A percentile compares a stretch with the other conserved stretches of the same genome.
Evolutionary conservation across 2,329 filamentous ascomycete genomes (phyloP).

Genomic region (Curvularia hawaiiensis): DNA sequence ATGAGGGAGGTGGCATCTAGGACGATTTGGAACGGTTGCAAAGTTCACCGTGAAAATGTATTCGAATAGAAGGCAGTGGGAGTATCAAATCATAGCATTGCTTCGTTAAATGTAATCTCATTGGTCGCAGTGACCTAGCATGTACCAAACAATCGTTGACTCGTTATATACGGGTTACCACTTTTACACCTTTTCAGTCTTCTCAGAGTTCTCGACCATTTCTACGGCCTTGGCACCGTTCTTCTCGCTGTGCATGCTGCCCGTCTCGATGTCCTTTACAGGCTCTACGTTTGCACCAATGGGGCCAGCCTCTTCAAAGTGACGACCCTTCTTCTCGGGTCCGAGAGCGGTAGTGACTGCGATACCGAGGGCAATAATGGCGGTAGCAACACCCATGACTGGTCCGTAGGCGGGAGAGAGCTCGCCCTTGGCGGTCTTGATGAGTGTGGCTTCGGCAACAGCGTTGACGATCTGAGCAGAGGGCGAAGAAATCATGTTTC

Average conservation of each 20-base stretch:
- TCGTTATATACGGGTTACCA: neutral
- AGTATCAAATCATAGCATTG: neutral
- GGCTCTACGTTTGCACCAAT: slow-evolving; percentile 50
- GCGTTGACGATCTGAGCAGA: slow-evolving; percentile 80
- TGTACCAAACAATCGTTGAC: neutral
- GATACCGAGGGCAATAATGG: slow-evolving; percentile 75
- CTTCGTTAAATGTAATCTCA: neutral
- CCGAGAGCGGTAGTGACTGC: slow-evolving; percentile 70
- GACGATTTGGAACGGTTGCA: neutral
- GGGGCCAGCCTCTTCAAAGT: slow-evolving; percentile 67
- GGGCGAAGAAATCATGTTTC: slow-evolving; percentile 75
- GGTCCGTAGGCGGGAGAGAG: slow-evolving; percentile 73
- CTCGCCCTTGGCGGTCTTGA: slow-evolving; percentile 61
- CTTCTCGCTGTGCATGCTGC: slow-evolving; percentile 38
- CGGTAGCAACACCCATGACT: slow-evolving; percentile 76
- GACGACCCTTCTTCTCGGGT: slow-evolving; percentile 73
- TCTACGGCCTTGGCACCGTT: slow-evolving; percentile 27
- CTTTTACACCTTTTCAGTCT: slow-evolving; percentile 13
- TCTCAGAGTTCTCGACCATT: slow-evolving; percentile 18
- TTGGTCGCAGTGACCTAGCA: neutral
- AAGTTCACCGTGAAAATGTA: neutral
- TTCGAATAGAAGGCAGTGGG: neutral
- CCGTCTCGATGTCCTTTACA: slow-evolving; percentile 42
- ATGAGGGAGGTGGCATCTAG: neutral
- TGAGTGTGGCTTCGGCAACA: slow-evolving; percentile 61